Evolutionary conservation across 768 basidiomycete species (phyloP).

Genomic region (Porphyrellus cyaneotinctus): DNA sequence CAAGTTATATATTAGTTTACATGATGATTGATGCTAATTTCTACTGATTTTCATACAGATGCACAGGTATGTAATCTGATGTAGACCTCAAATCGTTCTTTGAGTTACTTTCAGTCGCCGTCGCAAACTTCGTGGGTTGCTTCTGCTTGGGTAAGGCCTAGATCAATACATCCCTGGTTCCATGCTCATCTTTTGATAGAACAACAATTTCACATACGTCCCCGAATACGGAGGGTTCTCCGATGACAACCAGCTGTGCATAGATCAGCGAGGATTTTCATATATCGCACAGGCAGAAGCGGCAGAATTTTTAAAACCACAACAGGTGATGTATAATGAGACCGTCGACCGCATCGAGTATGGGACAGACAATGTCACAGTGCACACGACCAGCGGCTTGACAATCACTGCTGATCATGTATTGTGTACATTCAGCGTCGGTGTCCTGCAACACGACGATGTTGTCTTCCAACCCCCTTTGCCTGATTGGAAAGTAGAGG

Average conservation of each 20-base stretch:
- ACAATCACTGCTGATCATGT: slow-evolving; percentile 52
- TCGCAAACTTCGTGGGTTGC: slow-evolving; percentile 62
- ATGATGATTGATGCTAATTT: background rate
- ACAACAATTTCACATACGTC: slow-evolving; percentile 59
- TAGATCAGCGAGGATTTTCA: slow-evolving; percentile 63
- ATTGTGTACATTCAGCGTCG: slow-evolving; percentile 65
- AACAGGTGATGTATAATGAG: slow-evolving; percentile 47
- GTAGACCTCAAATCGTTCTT: background rate
- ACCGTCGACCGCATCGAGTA: slow-evolving; percentile 48
- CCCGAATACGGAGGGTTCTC: slow-evolving; percentile 55
- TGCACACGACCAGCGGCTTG: slow-evolving; percentile 43
- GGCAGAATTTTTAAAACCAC: slow-evolving; percentile 43
- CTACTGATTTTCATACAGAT: slow-evolving; percentile 7
- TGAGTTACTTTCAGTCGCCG: slow-evolving; percentile 48
- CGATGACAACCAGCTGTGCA: slow-evolving; percentile 45
- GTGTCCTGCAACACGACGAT: slow-evolving; percentile 63
- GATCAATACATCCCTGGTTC: background rate
- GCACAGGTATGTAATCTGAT: slow-evolving; percentile 23
- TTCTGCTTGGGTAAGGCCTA: slow-evolving; percentile 51
- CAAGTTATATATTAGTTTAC: slow-evolving; percentile 9
- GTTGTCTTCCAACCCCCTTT: slow-evolving; percentile 52
- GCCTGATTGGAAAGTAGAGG: slow-evolving; percentile 60
- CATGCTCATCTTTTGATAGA: slow-evolving; percentile 31
- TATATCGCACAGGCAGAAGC: slow-evolving; percentile 56
- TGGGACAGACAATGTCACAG: slow-evolving; percentile 41